Percentiles rank a stretch among this genome's conserved stretches.
phyloP scores from a whole-genome alignment of 768 basidiomycete species.

The Pleurotus djamor region DNA sequence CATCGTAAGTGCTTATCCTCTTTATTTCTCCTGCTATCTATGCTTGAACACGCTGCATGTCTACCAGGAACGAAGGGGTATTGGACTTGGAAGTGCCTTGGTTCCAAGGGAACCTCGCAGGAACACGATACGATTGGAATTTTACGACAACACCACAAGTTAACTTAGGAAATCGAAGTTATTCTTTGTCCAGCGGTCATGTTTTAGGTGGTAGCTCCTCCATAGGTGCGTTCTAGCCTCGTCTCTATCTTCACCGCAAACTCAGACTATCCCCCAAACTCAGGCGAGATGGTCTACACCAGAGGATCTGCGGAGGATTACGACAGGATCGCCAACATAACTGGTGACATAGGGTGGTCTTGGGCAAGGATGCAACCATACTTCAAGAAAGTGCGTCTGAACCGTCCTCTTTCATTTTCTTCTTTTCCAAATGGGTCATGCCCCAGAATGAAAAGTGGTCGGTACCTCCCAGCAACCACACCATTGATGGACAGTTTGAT shows the following conservation, averaged over 20 bases:
- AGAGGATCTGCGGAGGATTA: conserved; percentile 23
- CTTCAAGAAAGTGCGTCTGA: conserved; percentile 21
- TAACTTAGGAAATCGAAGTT: conserved; percentile 13
- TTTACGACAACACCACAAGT: conserved; percentile 21
- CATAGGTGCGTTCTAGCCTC: conserved; percentile 14
- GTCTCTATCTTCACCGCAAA: background rate
- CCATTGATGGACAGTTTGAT: conserved; percentile 23
- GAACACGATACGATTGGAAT: conserved; percentile 19
- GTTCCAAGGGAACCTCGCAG: conserved; percentile 2
- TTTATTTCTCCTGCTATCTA: background rate
- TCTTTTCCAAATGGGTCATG: no score
- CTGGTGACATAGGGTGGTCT: conserved; percentile 23
- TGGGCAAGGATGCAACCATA: conserved; percentile 22
- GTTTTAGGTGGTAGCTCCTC: conserved; percentile 19
- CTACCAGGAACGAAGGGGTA: conserved; percentile 17
- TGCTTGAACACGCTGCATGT: no score
- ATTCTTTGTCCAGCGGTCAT: conserved; percentile 17
- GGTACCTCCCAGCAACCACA: conserved; percentile 22
- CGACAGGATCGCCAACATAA: conserved; percentile 18
- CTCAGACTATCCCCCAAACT: no score
- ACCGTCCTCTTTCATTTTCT: no score
- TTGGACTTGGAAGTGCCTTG: conserved; percentile 10
- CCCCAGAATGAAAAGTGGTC: conserved; percentile 25
- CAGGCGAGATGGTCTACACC: conserved; percentile 21
- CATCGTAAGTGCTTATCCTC: conserved; percentile 5